These are phyloP conservation scores for Alternaria rosae DNA, from an alignment of 2,329 filamentous ascomycete genomes.

Conservation along the genomic window DNA sequence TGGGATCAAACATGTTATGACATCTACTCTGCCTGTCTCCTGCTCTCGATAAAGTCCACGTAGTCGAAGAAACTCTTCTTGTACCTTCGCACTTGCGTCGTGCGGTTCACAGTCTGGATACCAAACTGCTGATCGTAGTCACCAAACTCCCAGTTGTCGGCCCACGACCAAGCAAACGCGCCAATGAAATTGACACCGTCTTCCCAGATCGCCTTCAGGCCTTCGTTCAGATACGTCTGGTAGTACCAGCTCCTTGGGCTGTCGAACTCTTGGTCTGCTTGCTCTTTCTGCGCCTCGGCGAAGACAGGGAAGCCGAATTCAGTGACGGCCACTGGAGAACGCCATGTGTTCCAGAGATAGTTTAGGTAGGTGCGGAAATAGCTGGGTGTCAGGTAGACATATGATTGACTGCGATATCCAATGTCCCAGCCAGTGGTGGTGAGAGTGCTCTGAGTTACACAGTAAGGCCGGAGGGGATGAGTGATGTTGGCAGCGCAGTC, in stretches of 20 bases:
- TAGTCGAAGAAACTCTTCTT: slow-evolving; percentile 68
- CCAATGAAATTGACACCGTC: slow-evolving; percentile 64
- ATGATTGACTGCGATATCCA: slow-evolving; percentile 63
- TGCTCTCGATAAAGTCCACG: slow-evolving; percentile 59
- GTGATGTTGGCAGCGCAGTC: slow-evolving; percentile 58
- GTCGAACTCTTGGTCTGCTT: slow-evolving; percentile 63
- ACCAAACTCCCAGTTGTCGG: slow-evolving; percentile 66
- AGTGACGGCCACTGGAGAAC: slow-evolving; percentile 56
- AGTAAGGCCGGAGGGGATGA: slow-evolving; percentile 60
- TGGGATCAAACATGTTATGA: not conserved
- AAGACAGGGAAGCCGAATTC: slow-evolving; percentile 68
- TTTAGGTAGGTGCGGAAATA: slow-evolving; percentile 65
- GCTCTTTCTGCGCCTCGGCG: slow-evolving; percentile 54
- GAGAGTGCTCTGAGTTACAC: slow-evolving; percentile 57
- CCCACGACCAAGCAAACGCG: slow-evolving; percentile 61
- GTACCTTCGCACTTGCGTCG: slow-evolving; percentile 59
- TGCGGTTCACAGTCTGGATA: slow-evolving; percentile 64
- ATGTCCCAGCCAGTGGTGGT: slow-evolving; percentile 65
- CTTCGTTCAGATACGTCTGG: slow-evolving; percentile 61
- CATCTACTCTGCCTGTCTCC: slow-evolving; percentile 16
- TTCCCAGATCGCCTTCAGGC: slow-evolving; percentile 63
- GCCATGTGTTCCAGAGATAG: slow-evolving; percentile 68
- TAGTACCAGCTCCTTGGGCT: slow-evolving; percentile 64
- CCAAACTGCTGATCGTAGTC: slow-evolving; percentile 61
- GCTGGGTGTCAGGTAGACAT: slow-evolving; percentile 66